These are phyloP conservation scores for Starmera amethionina DNA, from an alignment of 805 yeast genomes.

Conservation along the genomic window DNA sequence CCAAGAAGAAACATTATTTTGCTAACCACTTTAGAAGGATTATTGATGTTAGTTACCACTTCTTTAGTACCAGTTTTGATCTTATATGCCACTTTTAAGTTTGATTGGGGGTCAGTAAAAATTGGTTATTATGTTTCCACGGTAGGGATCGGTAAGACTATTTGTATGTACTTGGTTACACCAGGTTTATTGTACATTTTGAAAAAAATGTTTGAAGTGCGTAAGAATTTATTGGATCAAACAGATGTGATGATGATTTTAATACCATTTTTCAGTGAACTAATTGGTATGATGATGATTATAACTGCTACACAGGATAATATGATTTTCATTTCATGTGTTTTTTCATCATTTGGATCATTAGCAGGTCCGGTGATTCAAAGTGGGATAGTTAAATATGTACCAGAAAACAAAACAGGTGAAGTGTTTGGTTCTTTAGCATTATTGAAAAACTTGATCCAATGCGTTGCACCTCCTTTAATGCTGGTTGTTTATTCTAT, in stretches of 20 bases:
- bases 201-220: conserved; percentile 24
- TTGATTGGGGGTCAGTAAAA: conserved; percentile 42
- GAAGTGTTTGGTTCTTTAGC: conserved; percentile 68
- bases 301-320: conserved; percentile 21
- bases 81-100: conserved; percentile 43
- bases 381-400: conserved; percentile 51
- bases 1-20: conserved; percentile 40
- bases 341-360: conserved; percentile 38
- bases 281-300: conserved; percentile 26
- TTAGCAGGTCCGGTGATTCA: conserved; percentile 49
- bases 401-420: conserved; percentile 50
- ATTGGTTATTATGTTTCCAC: conserved; percentile 49
- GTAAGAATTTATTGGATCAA: conserved; percentile 38
- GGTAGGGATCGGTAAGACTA: conserved; percentile 38
- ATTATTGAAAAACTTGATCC: conserved; percentile 39
- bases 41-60: conserved; percentile 28
- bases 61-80: conserved; percentile 34
- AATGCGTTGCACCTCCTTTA: conserved; percentile 38
- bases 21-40: conserved; percentile 37
- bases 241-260: conserved; percentile 34
- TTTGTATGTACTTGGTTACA: conserved; percentile 37
- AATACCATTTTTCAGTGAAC: conserved; percentile 25
- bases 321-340: conserved; percentile 23
- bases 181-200: conserved; percentile 36
- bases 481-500: conserved; percentile 37